Percentiles rank a stretch among this genome's conserved stretches.
phyloP scores from a whole-genome alignment of 176 grass and related monocot genomes.

The Alopecurus myosuroides region DNA sequence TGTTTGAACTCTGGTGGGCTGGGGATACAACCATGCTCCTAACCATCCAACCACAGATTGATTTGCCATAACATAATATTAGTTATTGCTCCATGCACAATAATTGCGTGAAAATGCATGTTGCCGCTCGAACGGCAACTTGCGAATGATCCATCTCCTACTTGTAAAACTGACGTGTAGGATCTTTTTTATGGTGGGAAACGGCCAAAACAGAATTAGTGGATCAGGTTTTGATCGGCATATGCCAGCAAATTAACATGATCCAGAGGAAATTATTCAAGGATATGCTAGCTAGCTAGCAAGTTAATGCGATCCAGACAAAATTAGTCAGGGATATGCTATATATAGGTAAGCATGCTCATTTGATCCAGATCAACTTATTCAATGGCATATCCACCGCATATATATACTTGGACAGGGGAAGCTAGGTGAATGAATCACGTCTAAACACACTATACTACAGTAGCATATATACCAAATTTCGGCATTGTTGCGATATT shows the following conservation, averaged over 20 bases:
- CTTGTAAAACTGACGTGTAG: not conserved
- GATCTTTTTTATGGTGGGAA: not conserved
- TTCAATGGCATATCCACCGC: not conserved
- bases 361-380: not conserved
- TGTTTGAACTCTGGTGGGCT: no score
- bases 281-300: not conserved
- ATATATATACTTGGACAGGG: not conserved
- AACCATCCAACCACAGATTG: no score
- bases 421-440: not conserved
- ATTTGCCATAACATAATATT: no score
- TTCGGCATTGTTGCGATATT: not conserved
- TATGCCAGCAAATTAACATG: not conserved
- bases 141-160: not conserved
- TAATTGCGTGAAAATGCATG: not conserved
- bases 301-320: not conserved
- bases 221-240: not conserved
- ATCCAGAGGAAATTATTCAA: not conserved
- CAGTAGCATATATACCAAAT: not conserved
- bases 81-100: not conserved
- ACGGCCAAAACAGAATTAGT: not conserved
- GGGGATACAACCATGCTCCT: no score
- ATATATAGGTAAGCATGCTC: not conserved
- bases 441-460: not conserved
- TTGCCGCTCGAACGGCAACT: not conserved
- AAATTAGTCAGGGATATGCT: not conserved